Base-by-base conservation (phyloP, 2,329 filamentous ascomycete species). In the Bipolaris bicolor region DNA sequence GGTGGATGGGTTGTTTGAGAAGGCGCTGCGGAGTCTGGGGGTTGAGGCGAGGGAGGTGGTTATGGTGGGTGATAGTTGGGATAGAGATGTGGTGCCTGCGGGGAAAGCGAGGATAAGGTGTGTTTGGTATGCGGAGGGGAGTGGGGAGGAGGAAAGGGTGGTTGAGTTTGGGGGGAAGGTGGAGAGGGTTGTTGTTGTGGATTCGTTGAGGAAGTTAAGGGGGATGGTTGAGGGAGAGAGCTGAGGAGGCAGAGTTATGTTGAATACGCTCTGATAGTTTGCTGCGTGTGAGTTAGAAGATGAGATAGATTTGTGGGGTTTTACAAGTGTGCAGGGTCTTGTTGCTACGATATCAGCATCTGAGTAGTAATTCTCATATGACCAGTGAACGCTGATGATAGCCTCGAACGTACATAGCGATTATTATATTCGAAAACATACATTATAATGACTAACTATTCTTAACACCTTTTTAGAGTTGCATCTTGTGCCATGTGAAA, bases 1-100 rank as follows among this genome's bases (percentile, higher is more conserved):
- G 50, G 57, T 66, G 2, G 68, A 75, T 56, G 43, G 50, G 0
- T 18, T 53, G 15, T 53, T 47, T 31, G 34, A 29, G 3, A 53
- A 13, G 71, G 76, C 3, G 3, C 20, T 64, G 31, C 33, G 53
- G 18, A 2, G 10, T 2, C 10, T 59, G 11, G 34, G 18, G 0
- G 16, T 62, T 2, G 7, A 33, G 20, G 20, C 40, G 1, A n/a
- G 40, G 20, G 63, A 68, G 1, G 49, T 62, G 34, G 58, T 64
- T 0, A 53, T 60, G 39, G 50, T 62, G 3, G 65, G 67, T 0
- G 51, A 53, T 10, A 53, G 51, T 1, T 53, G 26, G 51, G 43
- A 53, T 43, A 39, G 40, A 40, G 54, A 52, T 29, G 37, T 46
- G 37, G 20, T 34, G 40, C 49, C 45, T 40, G 51, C 51, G 9